Conservation (phyloP, 805 yeast species). For the Grigorovia transvaalensis region DNA sequence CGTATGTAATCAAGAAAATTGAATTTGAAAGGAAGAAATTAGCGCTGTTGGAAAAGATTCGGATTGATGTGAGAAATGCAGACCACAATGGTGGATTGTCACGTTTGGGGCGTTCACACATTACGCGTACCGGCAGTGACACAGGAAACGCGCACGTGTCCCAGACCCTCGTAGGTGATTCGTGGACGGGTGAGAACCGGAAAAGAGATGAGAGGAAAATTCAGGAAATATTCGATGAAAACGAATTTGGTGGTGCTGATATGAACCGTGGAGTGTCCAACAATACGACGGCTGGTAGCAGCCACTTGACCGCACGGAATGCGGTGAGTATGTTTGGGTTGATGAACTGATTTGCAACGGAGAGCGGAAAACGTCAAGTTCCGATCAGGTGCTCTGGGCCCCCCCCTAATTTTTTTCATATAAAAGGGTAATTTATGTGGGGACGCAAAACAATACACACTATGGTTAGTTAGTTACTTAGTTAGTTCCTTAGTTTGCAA, state of each 20-base stretch:
- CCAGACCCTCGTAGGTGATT: constrained; percentile 43
- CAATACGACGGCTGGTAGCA: constrained; percentile 7
- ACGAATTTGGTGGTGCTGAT: constrained; percentile 20
- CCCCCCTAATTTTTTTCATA: neutral
- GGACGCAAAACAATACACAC: neutral
- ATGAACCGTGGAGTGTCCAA: neutral
- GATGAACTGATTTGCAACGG: constrained; percentile 26
- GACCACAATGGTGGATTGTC: constrained; percentile 75
- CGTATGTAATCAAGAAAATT: constrained; percentile 57
- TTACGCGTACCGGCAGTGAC: neutral
- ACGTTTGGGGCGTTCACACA: constrained; percentile 45
- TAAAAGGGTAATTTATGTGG: neutral
- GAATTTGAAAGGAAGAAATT: constrained; percentile 80
- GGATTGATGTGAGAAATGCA: constrained; percentile 62
- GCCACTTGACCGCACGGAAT: constrained; percentile 60
- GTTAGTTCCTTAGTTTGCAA: no score
- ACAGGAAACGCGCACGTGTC: constrained; percentile 19
- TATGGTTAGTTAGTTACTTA: no score
- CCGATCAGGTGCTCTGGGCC: neutral
- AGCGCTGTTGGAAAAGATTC: constrained; percentile 57
- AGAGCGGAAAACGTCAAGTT: neutral
- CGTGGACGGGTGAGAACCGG: constrained; percentile 49
- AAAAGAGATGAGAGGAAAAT: constrained; percentile 10
- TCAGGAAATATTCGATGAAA: constrained; percentile 12
- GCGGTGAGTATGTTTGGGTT: constrained; percentile 78